phyloP scores from a whole-genome alignment of 805 yeast species.

The Candida berthetii region DNA sequence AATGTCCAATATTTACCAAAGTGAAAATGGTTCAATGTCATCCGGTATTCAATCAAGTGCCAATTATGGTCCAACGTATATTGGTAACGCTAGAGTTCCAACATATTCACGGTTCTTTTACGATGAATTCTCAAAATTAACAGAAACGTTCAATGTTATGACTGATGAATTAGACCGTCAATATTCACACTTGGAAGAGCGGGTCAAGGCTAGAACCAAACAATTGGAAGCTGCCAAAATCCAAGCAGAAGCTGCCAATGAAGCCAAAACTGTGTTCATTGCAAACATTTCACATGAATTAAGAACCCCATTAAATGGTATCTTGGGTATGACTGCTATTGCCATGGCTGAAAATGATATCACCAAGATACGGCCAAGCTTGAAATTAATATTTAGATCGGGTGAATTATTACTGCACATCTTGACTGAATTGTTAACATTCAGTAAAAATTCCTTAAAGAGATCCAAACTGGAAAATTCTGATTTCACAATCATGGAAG shows the following conservation, averaged over 20 bases:
- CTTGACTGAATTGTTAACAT: conserved; percentile 84
- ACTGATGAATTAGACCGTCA: conserved; percentile 81
- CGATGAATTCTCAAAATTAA: conserved; percentile 84
- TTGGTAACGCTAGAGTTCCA: conserved; percentile 36
- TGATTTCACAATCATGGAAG: conserved; percentile 72
- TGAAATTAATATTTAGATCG: conserved; percentile 80
- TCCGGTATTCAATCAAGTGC: conserved; percentile 6
- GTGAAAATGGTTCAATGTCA: conserved; percentile 11
- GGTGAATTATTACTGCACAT: conserved; percentile 89
- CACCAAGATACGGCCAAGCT: conserved; percentile 60
- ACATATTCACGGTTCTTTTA: conserved; percentile 45
- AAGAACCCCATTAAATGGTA: conserved; percentile 94
- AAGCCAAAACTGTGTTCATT: conserved; percentile 90
- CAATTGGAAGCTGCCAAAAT: conserved; percentile 85
- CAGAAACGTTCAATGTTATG: conserved; percentile 89
- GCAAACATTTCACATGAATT: conserved; percentile 93
- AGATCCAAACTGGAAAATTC: conserved; percentile 78
- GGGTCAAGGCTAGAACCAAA: conserved; percentile 79
- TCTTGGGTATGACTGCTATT: conserved; percentile 90
- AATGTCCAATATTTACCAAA: not conserved
- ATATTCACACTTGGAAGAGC: conserved; percentile 78
- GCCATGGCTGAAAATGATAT: conserved; percentile 83
- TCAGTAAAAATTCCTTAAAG: conserved; percentile 86
- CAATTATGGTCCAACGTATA: conserved; percentile 24
- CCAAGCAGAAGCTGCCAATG: conserved; percentile 92